These are phyloP conservation scores for Tuber borchii DNA, from an alignment of 495 filamentous ascomycete species.

Conservation along the genomic window DNA sequence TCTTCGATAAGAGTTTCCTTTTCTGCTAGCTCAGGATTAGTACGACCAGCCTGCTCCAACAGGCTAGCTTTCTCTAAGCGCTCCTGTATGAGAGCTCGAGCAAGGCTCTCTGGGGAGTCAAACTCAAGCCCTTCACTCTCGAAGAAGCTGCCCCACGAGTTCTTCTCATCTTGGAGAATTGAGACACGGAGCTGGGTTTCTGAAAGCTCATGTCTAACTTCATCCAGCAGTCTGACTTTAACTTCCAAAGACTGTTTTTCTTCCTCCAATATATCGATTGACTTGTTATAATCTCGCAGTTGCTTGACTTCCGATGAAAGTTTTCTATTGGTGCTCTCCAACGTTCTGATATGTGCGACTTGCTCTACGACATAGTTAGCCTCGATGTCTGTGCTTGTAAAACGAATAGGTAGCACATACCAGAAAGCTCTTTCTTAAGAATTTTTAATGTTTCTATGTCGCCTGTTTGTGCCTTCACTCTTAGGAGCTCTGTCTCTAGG, in stretches of 20 bases:
- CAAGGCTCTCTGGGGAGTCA: conserved; percentile 80
- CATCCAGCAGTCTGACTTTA: conserved; percentile 66
- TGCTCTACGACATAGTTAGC: conserved; percentile 55
- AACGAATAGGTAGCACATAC: conserved; percentile 12
- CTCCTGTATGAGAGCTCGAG: conserved; percentile 72
- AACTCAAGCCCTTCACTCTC: conserved; percentile 68
- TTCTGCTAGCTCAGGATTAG: conserved; percentile 72
- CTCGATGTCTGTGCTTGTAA: not conserved
- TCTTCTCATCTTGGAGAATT: conserved; percentile 77
- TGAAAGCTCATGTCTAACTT: conserved; percentile 64
- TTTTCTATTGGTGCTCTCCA: conserved; percentile 74
- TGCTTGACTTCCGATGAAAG: conserved; percentile 74
- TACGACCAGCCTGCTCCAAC: conserved; percentile 65
- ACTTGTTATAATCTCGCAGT: conserved; percentile 69
- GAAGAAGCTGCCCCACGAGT: conserved; percentile 80
- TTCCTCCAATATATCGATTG: conserved; percentile 89
- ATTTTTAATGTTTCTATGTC: conserved; percentile 76
- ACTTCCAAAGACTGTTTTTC: conserved; percentile 81
- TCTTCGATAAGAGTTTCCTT: conserved; percentile 69
- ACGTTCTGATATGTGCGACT: conserved; percentile 73
- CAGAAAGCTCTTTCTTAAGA: conserved; percentile 72
- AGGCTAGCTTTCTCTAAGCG: conserved; percentile 70
- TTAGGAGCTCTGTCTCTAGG: conserved; percentile 74
- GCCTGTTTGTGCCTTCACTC: conserved; percentile 72
- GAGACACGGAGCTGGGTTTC: conserved; percentile 77